Evolutionary conservation across 441 rosid genomes (phyloP), one percentile per base, ranked within the genome.

Genomic region (Aleurites moluccanus): DNA sequence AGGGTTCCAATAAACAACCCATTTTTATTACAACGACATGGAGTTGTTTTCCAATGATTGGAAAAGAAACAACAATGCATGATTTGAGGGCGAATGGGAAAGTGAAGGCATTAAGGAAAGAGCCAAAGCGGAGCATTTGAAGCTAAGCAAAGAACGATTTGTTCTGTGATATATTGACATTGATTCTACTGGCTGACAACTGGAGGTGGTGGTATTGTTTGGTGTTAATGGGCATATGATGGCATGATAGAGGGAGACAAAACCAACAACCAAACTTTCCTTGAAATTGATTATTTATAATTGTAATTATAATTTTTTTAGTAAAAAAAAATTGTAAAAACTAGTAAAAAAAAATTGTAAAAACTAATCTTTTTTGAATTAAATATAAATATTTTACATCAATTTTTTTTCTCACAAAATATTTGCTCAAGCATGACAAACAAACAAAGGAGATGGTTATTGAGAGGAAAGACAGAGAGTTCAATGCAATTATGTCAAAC

Each of bases 41-140:
- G 61, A 94, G 86, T 75, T 88, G 97, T 49, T 82, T 69, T 2
- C 96, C 94, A 40, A 87, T 64, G 72, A 83, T 10, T 6, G 92
- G 90, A 49, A 91, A 94, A 55, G 84, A 83, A 18, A 91, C 91
- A 21, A 88, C 81, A 49, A 90, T 90, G 50, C 93, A 90, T 30
- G 99, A 91, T 78, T 94, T 94, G 80, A 94, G 86, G 25, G 84
- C 86, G 86, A 90, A 94, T 47, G 98, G 98, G 87, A 86, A 91
- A 38, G 97, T 80, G 83, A 91, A 92, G 49, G 93, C 96, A 73
- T 90, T 84, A 1, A 97, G 97, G 1, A 84, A 23, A 53, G 68
- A 82, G 21, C 97, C 91, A 60, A 87, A 85, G 15, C 92, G 87
- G 73, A 92, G 94, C 91, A 92, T 91, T 21, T 82, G 85, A 69